Conservation (phyloP, 163 green algal genomes). For the Volvox carteri region DNA sequence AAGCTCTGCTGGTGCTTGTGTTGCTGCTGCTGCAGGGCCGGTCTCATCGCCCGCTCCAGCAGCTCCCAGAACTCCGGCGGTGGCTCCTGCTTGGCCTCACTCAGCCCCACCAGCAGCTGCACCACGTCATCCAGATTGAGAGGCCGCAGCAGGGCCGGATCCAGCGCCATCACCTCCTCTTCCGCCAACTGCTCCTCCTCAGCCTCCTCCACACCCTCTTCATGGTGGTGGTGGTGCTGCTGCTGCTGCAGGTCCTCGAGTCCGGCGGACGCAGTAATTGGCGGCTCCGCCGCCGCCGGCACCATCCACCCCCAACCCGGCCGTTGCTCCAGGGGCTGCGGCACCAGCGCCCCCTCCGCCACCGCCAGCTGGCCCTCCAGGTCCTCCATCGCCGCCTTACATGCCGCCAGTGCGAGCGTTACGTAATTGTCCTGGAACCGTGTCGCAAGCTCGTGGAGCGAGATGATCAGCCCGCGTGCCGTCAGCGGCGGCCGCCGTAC, state of each 20-base stretch:
- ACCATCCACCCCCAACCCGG: not conserved
- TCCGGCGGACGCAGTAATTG: not conserved
- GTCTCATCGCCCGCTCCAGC: constrained; percentile 1
- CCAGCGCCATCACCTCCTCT: not conserved
- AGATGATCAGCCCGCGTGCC: not conserved
- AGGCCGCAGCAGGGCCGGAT: not conserved
- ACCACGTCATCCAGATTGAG: not conserved
- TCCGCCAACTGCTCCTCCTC: not conserved
- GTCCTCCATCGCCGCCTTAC: constrained; percentile 2
- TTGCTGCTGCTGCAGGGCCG: not conserved
- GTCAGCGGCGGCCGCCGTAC: not conserved
- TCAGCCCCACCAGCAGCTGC: not conserved
- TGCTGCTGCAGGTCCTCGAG: not conserved
- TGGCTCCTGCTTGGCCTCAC: not conserved
- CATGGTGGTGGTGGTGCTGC: not conserved
- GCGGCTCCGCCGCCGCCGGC: not conserved
- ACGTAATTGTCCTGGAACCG: not conserved
- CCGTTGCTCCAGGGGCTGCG: not conserved
- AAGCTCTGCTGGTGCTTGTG: not conserved
- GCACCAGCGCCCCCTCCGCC: not conserved
- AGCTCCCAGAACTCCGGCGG: not conserved
- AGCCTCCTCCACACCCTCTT: not conserved
- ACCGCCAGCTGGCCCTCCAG: constrained; percentile 12
- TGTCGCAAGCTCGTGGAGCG: constrained; percentile 2
- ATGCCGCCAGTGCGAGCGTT: not conserved